Percentiles rank a stretch among this genome's conserved stretches.
phyloP scores from a whole-genome alignment of 495 filamentous ascomycete species.

The Aspergillus mulundensis region DNA sequence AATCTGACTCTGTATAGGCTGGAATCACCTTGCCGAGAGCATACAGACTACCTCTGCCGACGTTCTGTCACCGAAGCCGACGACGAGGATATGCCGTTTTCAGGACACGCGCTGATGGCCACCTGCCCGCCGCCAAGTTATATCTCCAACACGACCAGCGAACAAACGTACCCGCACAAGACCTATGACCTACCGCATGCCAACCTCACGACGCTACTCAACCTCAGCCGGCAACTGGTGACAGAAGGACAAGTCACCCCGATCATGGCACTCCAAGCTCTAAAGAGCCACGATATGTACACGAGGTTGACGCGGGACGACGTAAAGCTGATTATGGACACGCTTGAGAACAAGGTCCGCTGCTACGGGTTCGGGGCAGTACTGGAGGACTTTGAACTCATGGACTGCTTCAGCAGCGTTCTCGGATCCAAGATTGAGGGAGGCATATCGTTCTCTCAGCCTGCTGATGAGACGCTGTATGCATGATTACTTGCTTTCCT shows the following conservation, averaged over 20 bases:
- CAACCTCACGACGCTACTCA: constrained; percentile 74
- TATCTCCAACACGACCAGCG: constrained; percentile 39
- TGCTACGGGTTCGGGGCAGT: constrained; percentile 81
- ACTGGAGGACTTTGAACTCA: constrained; percentile 83
- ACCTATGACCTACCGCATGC: constrained; percentile 56
- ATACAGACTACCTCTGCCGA: constrained; percentile 66
- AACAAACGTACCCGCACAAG: constrained; percentile 40
- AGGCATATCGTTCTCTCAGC: constrained; percentile 18
- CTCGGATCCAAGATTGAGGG: constrained; percentile 60
- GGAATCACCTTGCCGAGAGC: constrained; percentile 92
- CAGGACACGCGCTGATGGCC: constrained; percentile 88
- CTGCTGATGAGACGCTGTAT: constrained; percentile 37
- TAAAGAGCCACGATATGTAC: constrained; percentile 68
- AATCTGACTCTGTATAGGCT: constrained; percentile 46
- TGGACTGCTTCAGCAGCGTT: constrained; percentile 74
- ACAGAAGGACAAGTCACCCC: constrained; percentile 95
- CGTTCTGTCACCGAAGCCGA: constrained; percentile 46
- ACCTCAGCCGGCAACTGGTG: constrained; percentile 77
- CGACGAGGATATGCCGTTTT: constrained; percentile 49
- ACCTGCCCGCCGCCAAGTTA: constrained; percentile 68
- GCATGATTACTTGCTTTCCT: constrained; percentile 19
- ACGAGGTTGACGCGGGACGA: constrained; percentile 61
- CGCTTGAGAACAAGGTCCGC: constrained; percentile 72
- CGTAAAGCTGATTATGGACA: constrained; percentile 66
- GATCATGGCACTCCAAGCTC: constrained; percentile 86